Evolutionary conservation across 2,329 filamentous ascomycete genomes (phyloP).

Genomic region (Pestalotiopsis sp.): DNA sequence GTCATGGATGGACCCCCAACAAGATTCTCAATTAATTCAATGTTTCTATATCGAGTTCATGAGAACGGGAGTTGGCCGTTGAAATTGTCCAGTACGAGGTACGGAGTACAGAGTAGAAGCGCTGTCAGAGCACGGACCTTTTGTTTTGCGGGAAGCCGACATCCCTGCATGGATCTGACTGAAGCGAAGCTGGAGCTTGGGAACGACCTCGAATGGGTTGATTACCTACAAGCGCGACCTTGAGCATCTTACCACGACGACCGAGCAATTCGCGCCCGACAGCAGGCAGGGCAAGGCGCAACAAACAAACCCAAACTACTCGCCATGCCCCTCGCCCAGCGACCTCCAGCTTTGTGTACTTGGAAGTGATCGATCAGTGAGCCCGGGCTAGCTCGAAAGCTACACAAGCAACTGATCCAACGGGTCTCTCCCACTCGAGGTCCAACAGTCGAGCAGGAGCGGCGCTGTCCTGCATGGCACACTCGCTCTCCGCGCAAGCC

Average conservation of each 20-base stretch:
- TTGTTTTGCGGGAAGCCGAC: not conserved
- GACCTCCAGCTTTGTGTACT: not conserved
- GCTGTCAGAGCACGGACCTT: not conserved
- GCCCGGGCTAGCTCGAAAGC: not conserved
- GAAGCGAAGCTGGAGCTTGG: no score
- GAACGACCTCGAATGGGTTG: no score
- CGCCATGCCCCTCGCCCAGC: not conserved
- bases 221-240: no score
- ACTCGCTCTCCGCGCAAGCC: slow-evolving; percentile 16
- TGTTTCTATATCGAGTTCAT: not conserved
- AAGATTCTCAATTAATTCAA: no score
- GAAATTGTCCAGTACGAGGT: not conserved
- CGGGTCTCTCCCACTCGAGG: not conserved
- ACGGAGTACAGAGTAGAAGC: not conserved
- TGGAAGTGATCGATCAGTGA: not conserved
- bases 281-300: no score
- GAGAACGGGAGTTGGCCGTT: not conserved
- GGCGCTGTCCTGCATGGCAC: not conserved
- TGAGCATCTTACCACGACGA: no score
- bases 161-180: no score
- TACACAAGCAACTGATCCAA: not conserved
- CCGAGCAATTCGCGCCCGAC: no score
- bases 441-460: not conserved
- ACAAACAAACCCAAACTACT: no score
- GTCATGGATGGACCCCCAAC: no score